Evolutionary conservation across 176 grass and related monocot genomes (phyloP).

Genomic region (Cenchrus fungigraminus): DNA sequence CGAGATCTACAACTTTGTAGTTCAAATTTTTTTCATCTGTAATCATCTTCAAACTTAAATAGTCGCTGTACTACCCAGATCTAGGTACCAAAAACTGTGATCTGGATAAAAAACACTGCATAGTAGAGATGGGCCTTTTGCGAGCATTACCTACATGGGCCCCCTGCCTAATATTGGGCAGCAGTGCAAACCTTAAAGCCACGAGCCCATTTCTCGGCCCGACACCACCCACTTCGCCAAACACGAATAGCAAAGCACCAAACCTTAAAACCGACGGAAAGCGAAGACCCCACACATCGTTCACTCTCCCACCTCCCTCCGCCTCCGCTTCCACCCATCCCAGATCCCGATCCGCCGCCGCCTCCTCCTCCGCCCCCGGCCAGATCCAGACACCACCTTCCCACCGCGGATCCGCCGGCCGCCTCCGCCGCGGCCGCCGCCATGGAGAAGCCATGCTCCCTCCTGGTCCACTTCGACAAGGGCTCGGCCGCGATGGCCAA

Average conservation of each 20-base stretch:
- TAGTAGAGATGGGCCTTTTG: no score
- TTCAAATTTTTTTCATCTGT: no score
- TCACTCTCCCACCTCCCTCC: not conserved
- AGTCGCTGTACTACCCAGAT: no score
- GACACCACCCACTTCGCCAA: not conserved
- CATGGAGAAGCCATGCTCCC: constrained; percentile 74
- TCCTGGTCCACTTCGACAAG: constrained; percentile 86
- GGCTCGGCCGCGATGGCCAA: constrained; percentile 74
- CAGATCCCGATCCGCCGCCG: constrained; percentile 37
- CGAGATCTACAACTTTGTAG: no score
- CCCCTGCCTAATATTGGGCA: no score
- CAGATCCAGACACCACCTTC: constrained; percentile 24
- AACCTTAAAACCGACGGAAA: constrained; percentile 32
- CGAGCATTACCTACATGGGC: no score
- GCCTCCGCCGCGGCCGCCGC: constrained; percentile 5
- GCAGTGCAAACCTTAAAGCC: no score
- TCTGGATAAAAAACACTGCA: no score
- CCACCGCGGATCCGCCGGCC: not conserved
- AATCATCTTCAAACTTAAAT: no score
- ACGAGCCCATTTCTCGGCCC: not conserved
- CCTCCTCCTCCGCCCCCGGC: not conserved
- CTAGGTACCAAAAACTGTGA: no score
- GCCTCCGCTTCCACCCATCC: not conserved
- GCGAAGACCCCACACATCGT: not conserved
- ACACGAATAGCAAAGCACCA: not conserved